These are phyloP conservation scores for Gynostemma pentaphyllum DNA, from an alignment of 306 rosid species.

Conservation along the genomic window DNA sequence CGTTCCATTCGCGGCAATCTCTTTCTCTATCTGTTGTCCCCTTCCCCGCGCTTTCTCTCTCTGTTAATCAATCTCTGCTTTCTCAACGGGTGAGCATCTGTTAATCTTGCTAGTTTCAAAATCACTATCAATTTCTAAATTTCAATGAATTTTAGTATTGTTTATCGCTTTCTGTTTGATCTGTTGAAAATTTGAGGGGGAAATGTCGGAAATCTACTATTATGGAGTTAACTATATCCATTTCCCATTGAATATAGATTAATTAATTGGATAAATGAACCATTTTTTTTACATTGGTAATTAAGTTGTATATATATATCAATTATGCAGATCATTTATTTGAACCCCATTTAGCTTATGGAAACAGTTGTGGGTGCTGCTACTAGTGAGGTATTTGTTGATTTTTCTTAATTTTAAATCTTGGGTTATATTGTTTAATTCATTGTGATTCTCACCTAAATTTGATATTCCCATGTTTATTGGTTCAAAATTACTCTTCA, in stretches of 20 bases:
- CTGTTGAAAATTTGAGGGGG: not conserved
- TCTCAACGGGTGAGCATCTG: not conserved
- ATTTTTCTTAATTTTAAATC: not conserved
- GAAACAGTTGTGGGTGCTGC: conserved; percentile 5
- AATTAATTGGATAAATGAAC: no score
- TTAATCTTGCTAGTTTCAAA: not conserved
- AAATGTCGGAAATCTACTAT: not conserved
- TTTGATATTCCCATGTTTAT: not conserved
- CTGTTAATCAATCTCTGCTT: not conserved
- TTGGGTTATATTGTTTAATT: not conserved
- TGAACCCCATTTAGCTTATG: conserved; percentile 4
- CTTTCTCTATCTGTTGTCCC: no score
- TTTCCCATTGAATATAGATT: no score
- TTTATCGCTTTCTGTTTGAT: not conserved
- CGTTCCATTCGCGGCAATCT: not conserved
- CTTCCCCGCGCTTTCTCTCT: no score
- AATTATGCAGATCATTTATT: conserved; percentile 5
- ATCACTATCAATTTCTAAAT: not conserved
- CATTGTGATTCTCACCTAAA: not conserved
- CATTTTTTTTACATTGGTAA: no score
- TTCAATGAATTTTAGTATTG: not conserved
- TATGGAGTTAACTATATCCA: not conserved
- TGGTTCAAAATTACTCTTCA: not conserved
- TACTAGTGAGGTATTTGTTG: conserved; percentile 10
- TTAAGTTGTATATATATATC: no score